Evolutionary conservation across 352 stramenopile genomes (phyloP), one percentile per base, ranked within the genome.

Genomic region (Aphanomyces cochlioides): DNA sequence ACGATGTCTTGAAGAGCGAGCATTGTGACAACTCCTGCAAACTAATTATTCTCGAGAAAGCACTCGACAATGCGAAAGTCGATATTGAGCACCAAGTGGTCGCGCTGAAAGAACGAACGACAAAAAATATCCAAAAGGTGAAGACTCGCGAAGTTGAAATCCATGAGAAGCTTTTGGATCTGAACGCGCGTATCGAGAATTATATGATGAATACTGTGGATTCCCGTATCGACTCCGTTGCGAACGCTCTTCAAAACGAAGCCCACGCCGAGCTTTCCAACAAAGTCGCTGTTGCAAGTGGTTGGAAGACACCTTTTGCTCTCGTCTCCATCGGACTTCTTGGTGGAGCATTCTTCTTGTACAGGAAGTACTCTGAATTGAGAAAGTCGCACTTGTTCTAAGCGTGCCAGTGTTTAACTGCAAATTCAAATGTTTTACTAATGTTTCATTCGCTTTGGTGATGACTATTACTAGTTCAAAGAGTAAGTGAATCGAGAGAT

Each of bases 281-380:
- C 2, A 76, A 90, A 73, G 82, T 93, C 15, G 84, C 91, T 57
- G 81, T 81, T 48, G 83, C 77, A n/a, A 78, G 77, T 37, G 82
- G 84, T 70, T 95, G 87, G 87, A 84, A 85, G 38, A 47, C 91
- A 65, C 85, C 85, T 8, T 93, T 95, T 74, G 91, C 93, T 72
- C 58, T 92, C 64, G 76, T 95, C 68, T 60, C 92, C 37, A 66
- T 91, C 39, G 73, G 82, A 40, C 82, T 95, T 34, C 79, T 79
- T 1, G 83, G 72, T 7, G 77, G 72, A 28, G 68, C 89, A 39
- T 81, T 79, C 48, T 80, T 90, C 37, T 82, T 82, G 19, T 95
- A 95, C 80, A 80, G 87, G 53, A 93, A 95, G 79, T 95, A 95
- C 79, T 84, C 88, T 76, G 88, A 91, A 69, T 78, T 95, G 34